Evolutionary conservation across 352 stramenopile species (phyloP).

Genomic region (Pythium brassicae): DNA sequence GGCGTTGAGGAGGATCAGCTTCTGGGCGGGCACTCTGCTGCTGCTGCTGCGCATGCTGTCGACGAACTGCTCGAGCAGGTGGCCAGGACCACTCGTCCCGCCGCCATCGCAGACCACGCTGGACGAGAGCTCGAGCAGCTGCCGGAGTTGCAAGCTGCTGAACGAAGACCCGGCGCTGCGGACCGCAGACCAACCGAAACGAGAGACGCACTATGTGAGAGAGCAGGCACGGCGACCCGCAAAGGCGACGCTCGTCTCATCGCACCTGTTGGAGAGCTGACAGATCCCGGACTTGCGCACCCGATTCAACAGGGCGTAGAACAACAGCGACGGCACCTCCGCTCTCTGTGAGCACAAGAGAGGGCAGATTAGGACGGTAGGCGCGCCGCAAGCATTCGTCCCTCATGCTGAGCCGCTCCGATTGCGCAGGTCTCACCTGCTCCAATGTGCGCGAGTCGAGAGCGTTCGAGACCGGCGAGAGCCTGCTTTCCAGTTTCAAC

Average conservation of each 20-base stretch:
- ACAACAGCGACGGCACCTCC: slow-evolving; percentile 58
- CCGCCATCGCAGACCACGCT: slow-evolving; percentile 58
- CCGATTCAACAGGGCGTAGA: slow-evolving; percentile 69
- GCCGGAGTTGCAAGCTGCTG: slow-evolving; percentile 38
- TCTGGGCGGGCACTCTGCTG: slow-evolving; percentile 32
- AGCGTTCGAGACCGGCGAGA: neutral
- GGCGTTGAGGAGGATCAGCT: slow-evolving; percentile 73
- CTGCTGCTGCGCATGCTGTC: slow-evolving; percentile 33
- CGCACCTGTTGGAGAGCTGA: slow-evolving; percentile 53
- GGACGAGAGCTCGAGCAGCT: slow-evolving; percentile 51
- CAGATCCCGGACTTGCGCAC: slow-evolving; percentile 60
- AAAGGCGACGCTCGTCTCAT: too few relatives aligned
- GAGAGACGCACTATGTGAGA: too few relatives aligned
- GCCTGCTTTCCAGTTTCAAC: slow-evolving; percentile 12
- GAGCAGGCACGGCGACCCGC: neutral
- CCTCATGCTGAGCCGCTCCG: too few relatives aligned
- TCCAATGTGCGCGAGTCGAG: slow-evolving; percentile 34
- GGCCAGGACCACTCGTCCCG: slow-evolving; percentile 10
- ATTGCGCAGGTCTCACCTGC: too few relatives aligned
- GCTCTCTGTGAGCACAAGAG: slow-evolving; percentile 22
- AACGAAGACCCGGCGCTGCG: slow-evolving; percentile 29
- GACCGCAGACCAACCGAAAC: too few relatives aligned
- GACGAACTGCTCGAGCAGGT: slow-evolving; percentile 49
- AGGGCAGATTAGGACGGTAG: slow-evolving; percentile 3
- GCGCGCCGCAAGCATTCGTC: neutral